Evolutionary conservation across 148 eudicot species (phyloP).

Genomic region (Persicaria maculosa): DNA sequence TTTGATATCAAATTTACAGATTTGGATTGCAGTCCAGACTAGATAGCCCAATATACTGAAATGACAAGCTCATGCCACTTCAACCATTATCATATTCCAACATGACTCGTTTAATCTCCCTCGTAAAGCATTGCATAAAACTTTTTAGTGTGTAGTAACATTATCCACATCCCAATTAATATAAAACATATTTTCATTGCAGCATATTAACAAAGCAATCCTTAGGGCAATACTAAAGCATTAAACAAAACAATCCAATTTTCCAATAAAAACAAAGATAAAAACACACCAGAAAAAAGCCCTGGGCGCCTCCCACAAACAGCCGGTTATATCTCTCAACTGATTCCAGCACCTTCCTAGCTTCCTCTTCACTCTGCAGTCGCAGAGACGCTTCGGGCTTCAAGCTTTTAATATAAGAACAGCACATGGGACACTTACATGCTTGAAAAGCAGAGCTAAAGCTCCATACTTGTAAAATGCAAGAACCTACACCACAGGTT

Average conservation of each 20-base stretch:
- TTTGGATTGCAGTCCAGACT: neutral
- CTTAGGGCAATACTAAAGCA: neutral
- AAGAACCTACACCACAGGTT: constrained; percentile 19
- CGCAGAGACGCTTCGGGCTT: constrained; percentile 27
- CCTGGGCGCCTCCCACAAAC: constrained; percentile 40
- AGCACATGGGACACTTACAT: constrained; percentile 61
- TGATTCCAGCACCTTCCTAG: constrained; percentile 27
- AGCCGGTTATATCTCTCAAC: constrained; percentile 42
- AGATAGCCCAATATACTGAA: neutral
- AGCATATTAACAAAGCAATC: neutral
- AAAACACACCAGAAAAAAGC: constrained; percentile 32
- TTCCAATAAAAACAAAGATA: neutral
- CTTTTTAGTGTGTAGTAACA: neutral
- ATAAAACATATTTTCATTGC: too few relatives aligned
- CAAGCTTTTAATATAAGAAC: constrained; percentile 30
- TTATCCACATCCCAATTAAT: too few relatives aligned
- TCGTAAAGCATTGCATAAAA: neutral
- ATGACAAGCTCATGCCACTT: neutral
- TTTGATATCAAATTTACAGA: too few relatives aligned
- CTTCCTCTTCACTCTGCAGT: constrained; percentile 19
- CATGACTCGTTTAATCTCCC: neutral
- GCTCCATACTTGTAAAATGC: constrained; percentile 49
- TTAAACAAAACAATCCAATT: neutral
- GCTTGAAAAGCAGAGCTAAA: constrained; percentile 30
- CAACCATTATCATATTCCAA: neutral